A percentile compares a stretch with the other conserved stretches of the same genome.
Conservation (phyloP, 2,329 filamentous ascomycete species). For the Aspergillus pseudoterreus region DNA sequence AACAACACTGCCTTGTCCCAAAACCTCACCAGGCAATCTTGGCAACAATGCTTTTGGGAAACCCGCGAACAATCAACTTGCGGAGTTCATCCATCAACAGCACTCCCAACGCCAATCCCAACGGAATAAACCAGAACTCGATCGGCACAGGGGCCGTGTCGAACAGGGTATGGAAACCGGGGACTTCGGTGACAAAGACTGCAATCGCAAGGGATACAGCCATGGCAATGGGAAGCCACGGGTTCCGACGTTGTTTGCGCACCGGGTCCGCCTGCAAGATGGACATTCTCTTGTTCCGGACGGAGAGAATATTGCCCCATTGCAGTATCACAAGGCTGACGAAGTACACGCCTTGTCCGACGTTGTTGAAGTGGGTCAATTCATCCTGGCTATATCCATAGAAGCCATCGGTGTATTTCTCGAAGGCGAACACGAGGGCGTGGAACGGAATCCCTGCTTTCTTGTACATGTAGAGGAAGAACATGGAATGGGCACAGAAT, state of each 20-base stretch:
- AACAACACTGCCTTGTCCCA: too few species aligned
- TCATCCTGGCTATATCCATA: conserved; percentile 47
- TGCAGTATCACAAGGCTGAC: conserved; percentile 53
- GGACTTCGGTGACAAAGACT: conserved; percentile 52
- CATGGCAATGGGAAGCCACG: conserved; percentile 48
- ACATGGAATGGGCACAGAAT: conserved; percentile 50
- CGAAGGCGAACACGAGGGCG: conserved; percentile 50
- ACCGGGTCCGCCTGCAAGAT: conserved; percentile 52
- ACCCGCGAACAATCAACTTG: conserved; percentile 48
- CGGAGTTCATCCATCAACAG: conserved; percentile 52
- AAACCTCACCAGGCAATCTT: conserved; percentile 47
- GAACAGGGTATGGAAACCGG: conserved; percentile 49
- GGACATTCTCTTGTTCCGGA: conserved; percentile 51
- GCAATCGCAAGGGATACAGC: conserved; percentile 49
- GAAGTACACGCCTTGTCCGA: conserved; percentile 53
- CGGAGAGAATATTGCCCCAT: conserved; percentile 51
- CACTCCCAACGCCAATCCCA: conserved; percentile 50
- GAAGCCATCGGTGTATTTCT: conserved; percentile 48
- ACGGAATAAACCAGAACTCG: conserved; percentile 52
- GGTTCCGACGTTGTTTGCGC: conserved; percentile 46
- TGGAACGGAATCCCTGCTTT: conserved; percentile 47
- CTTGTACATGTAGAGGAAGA: conserved; percentile 52
- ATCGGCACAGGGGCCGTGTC: conserved; percentile 49
- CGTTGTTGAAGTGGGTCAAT: conserved; percentile 48
- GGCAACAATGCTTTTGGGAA: conserved; percentile 45